These are phyloP conservation scores for Trichoderma asperelloides DNA, from an alignment of 495 filamentous ascomycete genomes.

Conservation along the genomic window DNA sequence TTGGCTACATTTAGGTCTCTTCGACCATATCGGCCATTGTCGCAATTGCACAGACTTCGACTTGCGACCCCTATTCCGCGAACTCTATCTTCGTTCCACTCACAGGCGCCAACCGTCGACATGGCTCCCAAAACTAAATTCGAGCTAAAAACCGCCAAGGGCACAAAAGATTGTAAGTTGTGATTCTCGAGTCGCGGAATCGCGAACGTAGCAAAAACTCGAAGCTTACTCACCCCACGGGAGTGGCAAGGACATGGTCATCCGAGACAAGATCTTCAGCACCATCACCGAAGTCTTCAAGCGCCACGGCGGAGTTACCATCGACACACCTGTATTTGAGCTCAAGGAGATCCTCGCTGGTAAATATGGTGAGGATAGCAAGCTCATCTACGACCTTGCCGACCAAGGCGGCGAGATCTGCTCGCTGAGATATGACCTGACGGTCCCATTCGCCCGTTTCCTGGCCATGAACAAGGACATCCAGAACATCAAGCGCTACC, in stretches of 20 bases:
- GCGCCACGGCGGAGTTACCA: constrained; percentile 75
- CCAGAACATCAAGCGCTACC: constrained; percentile 74
- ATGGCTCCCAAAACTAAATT: constrained; percentile 38
- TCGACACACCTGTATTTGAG: constrained; percentile 81
- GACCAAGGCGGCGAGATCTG: constrained; percentile 82
- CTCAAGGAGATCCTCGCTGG: constrained; percentile 70
- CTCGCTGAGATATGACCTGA: constrained; percentile 30
- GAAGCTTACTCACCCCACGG: constrained; percentile 28
- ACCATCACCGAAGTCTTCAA: constrained; percentile 77
- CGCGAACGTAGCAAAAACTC: constrained; percentile 18
- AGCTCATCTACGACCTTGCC: constrained; percentile 82
- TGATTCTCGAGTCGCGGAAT: background rate
- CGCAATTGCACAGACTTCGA: background rate
- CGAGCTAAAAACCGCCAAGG: constrained; percentile 41
- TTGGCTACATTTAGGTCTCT: constrained; percentile 9
- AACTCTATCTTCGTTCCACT: background rate
- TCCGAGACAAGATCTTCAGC: constrained; percentile 76
- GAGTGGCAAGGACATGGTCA: constrained; percentile 64
- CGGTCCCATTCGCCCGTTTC: constrained; percentile 74
- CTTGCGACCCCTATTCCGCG: background rate
- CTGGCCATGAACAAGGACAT: constrained; percentile 73
- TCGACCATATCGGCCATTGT: constrained; percentile 1
- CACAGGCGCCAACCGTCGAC: constrained; percentile 10
- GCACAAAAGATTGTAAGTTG: constrained; percentile 36
- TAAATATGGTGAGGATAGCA: constrained; percentile 88